Evolutionary conservation across 2,329 filamentous ascomycete genomes (phyloP), one percentile per base, ranked within the genome.

Genomic region (Coniochaeta prunicola): DNA sequence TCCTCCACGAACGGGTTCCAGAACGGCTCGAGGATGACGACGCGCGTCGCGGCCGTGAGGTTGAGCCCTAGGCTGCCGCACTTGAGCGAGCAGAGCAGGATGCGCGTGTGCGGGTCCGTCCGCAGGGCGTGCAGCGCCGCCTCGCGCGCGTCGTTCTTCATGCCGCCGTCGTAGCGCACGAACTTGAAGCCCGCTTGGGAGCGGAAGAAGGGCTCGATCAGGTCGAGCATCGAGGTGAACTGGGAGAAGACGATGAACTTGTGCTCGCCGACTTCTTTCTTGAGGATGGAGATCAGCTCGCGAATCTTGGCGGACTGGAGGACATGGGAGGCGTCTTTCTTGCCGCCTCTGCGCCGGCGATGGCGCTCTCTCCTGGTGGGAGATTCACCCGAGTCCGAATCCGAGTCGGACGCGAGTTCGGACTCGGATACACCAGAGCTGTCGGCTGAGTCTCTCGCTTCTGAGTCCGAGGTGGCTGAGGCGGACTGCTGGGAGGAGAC

Each of bases 1-100:
- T 99, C 94, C 77, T 99, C 94, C 34, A 99, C 91, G 69, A 99
- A 99, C 30, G 92, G 94, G 72, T 99, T 99, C 94, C 94, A 99
- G 74, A 99, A 99, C 0, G 94, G 94, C 73, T 99, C 94, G 48
- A 99, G 80, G 65, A 99, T 96, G 57, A 99, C 87, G 3, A 99
- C 94, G 19, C 94, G 84, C 62, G 89, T 94, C 10, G 94, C 94
- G 0, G 92, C 94, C 7, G 94, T 99, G 57, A 99, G 79, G 72
- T 99, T 99, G 30, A 99, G 84, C 2, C 94, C 94, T 53, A 99
- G 75, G 56, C 91, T 92, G 63, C 94, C 94, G 68, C 94, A 97
- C 67, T 96, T 94, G 63, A 99, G 80, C 74, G 90, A 96, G 74
- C 94, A 99, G 17, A 99, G 86, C 53, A 99, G 77, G 4, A 99